Conservation (phyloP, 2,329 filamentous ascomycete genomes). For the Arthrinium phaeospermum region DNA sequence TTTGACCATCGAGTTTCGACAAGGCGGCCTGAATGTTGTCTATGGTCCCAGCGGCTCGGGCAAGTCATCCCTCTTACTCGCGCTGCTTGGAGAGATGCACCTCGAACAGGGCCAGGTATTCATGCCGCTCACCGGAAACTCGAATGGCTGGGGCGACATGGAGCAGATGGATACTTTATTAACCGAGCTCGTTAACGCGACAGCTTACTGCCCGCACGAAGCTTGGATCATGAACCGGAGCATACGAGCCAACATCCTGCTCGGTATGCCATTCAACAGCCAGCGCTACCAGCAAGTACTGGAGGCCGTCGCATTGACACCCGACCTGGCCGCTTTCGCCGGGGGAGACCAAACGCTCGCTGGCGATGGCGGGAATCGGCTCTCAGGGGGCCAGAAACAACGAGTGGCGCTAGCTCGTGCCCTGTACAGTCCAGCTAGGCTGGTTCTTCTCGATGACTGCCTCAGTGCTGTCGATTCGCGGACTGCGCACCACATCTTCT, state of each 20-base stretch:
- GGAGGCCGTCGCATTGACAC: slow-evolving; percentile 25
- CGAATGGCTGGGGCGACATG: neutral
- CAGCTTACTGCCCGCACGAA: neutral
- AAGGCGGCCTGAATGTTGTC: neutral
- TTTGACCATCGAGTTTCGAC: neutral
- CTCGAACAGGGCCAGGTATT: neutral
- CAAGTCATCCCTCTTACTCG: neutral
- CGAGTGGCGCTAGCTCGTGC: slow-evolving; percentile 30
- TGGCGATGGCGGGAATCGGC: slow-evolving; percentile 35
- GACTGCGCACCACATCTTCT: slow-evolving; percentile 25
- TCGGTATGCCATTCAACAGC: slow-evolving; percentile 25
- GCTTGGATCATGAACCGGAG: slow-evolving; percentile 75
- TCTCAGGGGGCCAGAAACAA: slow-evolving; percentile 36
- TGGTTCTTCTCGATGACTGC: slow-evolving; percentile 29
- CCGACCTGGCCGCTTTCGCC: slow-evolving; percentile 27
- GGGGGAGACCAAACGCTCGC: slow-evolving; percentile 34
- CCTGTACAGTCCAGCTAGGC: slow-evolving; percentile 26
- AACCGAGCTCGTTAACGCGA: too few species aligned
- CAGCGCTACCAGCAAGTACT: slow-evolving; percentile 26
- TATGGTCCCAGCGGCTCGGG: neutral
- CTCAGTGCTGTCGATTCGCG: slow-evolving; percentile 28
- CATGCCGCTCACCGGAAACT: neutral
- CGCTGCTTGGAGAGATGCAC: neutral
- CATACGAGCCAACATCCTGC: slow-evolving; percentile 28
- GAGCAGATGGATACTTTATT: neutral